Conservation (phyloP, 257 asterid species). For the Verbascum thapsus region DNA sequence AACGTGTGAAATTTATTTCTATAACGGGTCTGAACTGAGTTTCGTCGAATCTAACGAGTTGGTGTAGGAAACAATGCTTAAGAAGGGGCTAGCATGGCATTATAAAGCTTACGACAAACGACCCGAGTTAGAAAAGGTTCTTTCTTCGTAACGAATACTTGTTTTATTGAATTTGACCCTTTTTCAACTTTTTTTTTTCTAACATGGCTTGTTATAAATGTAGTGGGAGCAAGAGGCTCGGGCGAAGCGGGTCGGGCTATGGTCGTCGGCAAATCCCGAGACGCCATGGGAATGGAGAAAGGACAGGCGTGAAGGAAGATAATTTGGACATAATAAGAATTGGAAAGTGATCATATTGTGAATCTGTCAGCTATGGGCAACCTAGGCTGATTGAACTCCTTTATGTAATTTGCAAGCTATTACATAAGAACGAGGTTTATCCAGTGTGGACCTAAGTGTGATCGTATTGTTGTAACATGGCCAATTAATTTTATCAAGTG, state of each 20-base stretch:
- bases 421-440: too few relatives aligned
- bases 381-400: too few relatives aligned
- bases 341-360: too few relatives aligned
- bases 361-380: too few relatives aligned
- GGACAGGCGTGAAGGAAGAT: conserved; percentile 72
- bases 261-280: conserved; percentile 81
- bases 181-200: not conserved
- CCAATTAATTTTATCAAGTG: too few relatives aligned
- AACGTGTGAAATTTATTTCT: not conserved
- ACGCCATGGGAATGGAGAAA: conserved; percentile 99
- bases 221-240: conserved; percentile 94
- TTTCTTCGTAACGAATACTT: not conserved
- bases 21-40: not conserved
- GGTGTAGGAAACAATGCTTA: conserved; percentile 82
- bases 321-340: not conserved
- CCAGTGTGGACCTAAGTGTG: too few relatives aligned
- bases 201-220: not conserved
- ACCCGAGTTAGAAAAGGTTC: conserved; percentile 72
- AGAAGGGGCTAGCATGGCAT: conserved; percentile 95
- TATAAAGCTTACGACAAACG: conserved; percentile 82
- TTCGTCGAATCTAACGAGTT: too few relatives aligned
- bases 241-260: conserved; percentile 72
- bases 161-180: not conserved
- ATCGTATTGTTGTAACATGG: too few relatives aligned
- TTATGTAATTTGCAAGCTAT: too few relatives aligned